A percentile compares a stretch with the other conserved stretches of the same genome.
Evolutionary conservation across 495 filamentous ascomycete species (phyloP).

Genomic region (Copromyces sp.): DNA sequence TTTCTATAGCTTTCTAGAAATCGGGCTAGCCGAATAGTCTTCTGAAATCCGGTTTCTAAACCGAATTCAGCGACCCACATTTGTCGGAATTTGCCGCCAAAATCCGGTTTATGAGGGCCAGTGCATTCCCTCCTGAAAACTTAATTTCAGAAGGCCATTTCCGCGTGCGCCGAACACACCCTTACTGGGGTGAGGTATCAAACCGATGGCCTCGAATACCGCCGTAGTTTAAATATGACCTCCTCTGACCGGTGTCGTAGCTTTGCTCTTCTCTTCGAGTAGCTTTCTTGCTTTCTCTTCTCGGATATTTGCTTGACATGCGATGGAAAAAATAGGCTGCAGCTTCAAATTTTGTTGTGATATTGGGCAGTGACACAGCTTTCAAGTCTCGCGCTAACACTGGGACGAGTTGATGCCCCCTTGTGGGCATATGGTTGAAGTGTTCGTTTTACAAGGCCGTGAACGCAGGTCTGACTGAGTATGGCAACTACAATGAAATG

Average conservation of each 20-base stretch:
- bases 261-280: not conserved
- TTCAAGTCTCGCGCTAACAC: not conserved
- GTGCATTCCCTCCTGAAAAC: no score
- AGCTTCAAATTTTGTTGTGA: not conserved
- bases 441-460: not conserved
- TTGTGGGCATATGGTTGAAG: not conserved
- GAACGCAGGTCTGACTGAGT: not conserved
- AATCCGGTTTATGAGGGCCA: no score
- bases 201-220: not conserved
- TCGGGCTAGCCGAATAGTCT: no score
- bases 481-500: not conserved
- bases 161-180: no score
- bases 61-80: no score
- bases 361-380: not conserved
- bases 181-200: not conserved
- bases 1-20: no score
- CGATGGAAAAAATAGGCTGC: not conserved
- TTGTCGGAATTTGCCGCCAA: no score
- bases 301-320: not conserved
- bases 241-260: not conserved
- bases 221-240: not conserved
- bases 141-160: no score
- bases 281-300: not conserved
- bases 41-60: no score
- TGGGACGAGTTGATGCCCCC: not conserved